Conservation (phyloP, 768 basidiomycete genomes). For the Infundibulicybe gibba region DNA sequence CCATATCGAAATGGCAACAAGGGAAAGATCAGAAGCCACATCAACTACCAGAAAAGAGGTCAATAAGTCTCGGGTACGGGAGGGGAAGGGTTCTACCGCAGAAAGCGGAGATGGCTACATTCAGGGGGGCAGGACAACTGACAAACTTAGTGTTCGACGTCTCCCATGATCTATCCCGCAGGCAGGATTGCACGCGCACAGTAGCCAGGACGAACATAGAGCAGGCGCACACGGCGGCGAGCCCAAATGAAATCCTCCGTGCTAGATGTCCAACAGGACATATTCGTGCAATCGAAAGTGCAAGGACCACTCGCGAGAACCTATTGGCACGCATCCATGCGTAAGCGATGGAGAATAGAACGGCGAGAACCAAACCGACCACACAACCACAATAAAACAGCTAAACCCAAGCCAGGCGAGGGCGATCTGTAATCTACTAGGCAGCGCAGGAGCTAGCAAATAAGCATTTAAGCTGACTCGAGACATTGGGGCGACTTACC, state of each 20-base stretch:
- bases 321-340: not conserved
- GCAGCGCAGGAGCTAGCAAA: not conserved
- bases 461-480: not conserved
- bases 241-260: not conserved
- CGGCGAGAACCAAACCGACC: not conserved
- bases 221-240: not conserved
- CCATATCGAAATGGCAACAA: not conserved
- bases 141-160: not conserved
- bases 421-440: not conserved
- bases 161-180: too few relatives aligned
- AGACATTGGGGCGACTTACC: constrained; percentile 1
- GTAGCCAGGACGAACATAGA: not conserved
- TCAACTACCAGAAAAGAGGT: not conserved
- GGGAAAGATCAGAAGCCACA: not conserved
- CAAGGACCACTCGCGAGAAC: not conserved
- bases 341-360: too few relatives aligned
- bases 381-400: constrained; percentile 1
- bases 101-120: not conserved
- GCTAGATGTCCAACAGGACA: not conserved
- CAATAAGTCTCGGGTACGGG: not conserved
- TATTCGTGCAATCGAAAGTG: not conserved
- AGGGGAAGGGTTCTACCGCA: not conserved
- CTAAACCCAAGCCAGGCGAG: constrained; percentile 1
- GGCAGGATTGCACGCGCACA: not conserved
- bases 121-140: not conserved